Evolutionary conservation across 495 filamentous ascomycete species (phyloP).

Genomic region (Xylaria grammica): DNA sequence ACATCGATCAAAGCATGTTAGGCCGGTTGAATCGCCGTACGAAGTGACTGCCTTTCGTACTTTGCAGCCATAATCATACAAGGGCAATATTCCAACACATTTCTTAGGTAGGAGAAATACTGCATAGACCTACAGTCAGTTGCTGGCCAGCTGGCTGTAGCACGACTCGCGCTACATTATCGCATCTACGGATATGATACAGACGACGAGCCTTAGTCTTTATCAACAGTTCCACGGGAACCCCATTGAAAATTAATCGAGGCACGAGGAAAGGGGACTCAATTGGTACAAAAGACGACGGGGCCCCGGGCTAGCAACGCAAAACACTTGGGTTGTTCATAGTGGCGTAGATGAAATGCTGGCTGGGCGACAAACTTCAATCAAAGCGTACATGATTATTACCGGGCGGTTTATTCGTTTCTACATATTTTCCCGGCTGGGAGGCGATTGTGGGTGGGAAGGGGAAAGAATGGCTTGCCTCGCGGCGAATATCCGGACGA

Average conservation of each 20-base stretch:
- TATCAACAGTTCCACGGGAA: background rate
- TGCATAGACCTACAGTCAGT: background rate
- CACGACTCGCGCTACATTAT: background rate
- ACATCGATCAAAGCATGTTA: conserved; percentile 55
- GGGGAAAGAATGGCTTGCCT: conserved; percentile 41
- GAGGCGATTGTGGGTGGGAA: conserved; percentile 24
- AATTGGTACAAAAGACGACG: background rate
- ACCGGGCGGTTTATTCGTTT: conserved; percentile 23
- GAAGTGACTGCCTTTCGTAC: conserved; percentile 4
- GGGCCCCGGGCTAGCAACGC: background rate
- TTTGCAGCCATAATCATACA: background rate
- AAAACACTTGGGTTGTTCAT: background rate
- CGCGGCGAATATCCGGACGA: conserved; percentile 33
- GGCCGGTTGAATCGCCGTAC: conserved; percentile 38
- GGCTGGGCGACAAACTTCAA: conserved; percentile 32
- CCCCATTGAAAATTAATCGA: background rate
- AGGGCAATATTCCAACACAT: background rate
- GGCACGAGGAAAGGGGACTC: background rate
- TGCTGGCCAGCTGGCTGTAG: conserved; percentile 2
- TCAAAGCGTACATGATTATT: conserved; percentile 28
- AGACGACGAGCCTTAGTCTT: background rate
- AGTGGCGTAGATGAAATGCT: conserved; percentile 26
- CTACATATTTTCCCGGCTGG: conserved; percentile 29
- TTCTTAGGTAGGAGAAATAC: background rate
- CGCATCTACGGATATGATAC: background rate